Evolutionary conservation across 1,284 basidiomycete species (phyloP), one percentile per base, ranked within the genome.

Genomic region (Xerocomus cyaneibrunnescens): DNA sequence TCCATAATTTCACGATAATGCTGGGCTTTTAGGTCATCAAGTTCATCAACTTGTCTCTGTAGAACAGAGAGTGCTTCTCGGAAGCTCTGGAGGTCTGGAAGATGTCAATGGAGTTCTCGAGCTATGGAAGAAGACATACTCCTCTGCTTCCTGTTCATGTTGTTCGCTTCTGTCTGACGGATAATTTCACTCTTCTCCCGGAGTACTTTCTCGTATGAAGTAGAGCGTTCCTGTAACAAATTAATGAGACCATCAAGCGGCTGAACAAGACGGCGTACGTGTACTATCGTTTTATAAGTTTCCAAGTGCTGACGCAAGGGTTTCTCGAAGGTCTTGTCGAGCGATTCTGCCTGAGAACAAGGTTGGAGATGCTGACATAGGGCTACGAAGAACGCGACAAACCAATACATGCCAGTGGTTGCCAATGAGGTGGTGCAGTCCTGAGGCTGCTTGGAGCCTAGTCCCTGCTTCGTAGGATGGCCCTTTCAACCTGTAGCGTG

Each of bases 391-490:
- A 41, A 46, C 28, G 23, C 17, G 56, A 68, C 83, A 56, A 58
- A 90, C 92, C 63, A 97, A 74, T 48, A 97, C 83, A 68, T 94
- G 92, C 79, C 91, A 93, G 62, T 96, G 92, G 70, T 96, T 96
- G 49, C 89, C 87, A 64, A 96, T 88, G 58, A 98, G 81, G 70
- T 94, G 92, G 69, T 97, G 93, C 45, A 97, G 74, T 2, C 94
- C 94, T 16, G 89, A 85, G n/a, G 89, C 85, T 30, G 89, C 91
- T 65, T 94, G 84, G 42, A 92, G 71, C 56, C 89, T 75, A 55
- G 87, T 80, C 57, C 92, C 79, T 41, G 89, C 72, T 70, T 94
- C 83, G 70, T 94, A 85, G 59, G 85, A 74, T 43, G 91, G 80
- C 54, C 92, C 83, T 73, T 94, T 91, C 61, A 91, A 72, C 52